Conservation (phyloP, 768 basidiomycete genomes). For the Lactarius hengduanensis region DNA sequence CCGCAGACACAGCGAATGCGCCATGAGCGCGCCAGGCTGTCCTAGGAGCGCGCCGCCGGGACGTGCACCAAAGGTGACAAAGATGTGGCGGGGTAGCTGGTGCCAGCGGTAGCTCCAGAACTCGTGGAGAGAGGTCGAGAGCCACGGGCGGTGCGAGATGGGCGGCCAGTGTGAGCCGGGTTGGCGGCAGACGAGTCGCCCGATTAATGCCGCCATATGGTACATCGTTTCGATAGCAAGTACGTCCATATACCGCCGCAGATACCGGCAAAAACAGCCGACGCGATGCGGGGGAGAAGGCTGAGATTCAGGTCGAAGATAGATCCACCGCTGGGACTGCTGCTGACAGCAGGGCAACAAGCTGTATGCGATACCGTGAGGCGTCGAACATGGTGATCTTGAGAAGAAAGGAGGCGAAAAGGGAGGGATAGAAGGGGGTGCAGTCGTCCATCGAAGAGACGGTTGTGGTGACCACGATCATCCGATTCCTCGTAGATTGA, state of each 20-base stretch:
- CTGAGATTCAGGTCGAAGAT: no score
- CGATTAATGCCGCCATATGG: slow-evolving; percentile 28
- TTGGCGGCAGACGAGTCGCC: no score
- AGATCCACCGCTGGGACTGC: not conserved
- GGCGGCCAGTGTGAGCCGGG: no score
- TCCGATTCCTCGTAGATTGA: slow-evolving; percentile 16
- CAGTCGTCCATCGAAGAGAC: not conserved
- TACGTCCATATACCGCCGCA: slow-evolving; percentile 19
- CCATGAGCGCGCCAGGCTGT: slow-evolving; percentile 33
- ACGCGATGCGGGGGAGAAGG: not conserved
- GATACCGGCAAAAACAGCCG: slow-evolving; percentile 4
- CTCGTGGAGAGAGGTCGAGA: slow-evolving; percentile 38
- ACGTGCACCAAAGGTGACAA: slow-evolving; percentile 35
- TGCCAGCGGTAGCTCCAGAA: slow-evolving; percentile 38
- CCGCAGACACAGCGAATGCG: slow-evolving; percentile 56
- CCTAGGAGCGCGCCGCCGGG: slow-evolving; percentile 40
- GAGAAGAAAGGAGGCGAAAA: not conserved
- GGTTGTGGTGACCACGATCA: slow-evolving; percentile 1
- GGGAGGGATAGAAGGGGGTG: not conserved
- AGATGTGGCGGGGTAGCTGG: slow-evolving; percentile 31
- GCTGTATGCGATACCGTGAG: slow-evolving; percentile 1
- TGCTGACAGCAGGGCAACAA: not conserved
- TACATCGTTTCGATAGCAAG: slow-evolving; percentile 17
- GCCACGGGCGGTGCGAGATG: no score
- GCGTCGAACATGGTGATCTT: slow-evolving; percentile 6